Base-by-base conservation (phyloP, 1,284 basidiomycete genomes). In the Ceratorhiza oryzae-sativae region DNA sequence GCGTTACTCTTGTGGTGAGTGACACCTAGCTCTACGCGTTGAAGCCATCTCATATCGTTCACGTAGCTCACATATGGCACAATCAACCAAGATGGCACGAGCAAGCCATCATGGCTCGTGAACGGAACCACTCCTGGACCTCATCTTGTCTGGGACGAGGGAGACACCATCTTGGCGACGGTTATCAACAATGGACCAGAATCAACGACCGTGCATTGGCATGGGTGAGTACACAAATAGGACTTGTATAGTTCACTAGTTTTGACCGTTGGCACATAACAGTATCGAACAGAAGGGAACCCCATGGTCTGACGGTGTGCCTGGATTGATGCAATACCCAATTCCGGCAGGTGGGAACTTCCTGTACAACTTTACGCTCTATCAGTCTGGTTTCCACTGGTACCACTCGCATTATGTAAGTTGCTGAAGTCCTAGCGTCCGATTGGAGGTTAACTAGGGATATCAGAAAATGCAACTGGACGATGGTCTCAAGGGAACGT, bases 61-160 rank as follows among this genome's bases (percentile, higher is more conserved):
- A 23, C 23, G 48, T 9, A 67, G 62, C n/a, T 41, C 49, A 53
- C 62, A 2, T 53, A 67, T 20, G 62, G 62, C 62, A 65, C 62
- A n/a, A 65, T 20, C 62, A 65, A 65, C 32, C 30, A 30, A 3
- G 62, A 65, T 20, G 62, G 62, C 13, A 65, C 48, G 0, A 58
- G 59, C 30, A 71, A 45, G 20, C 41, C 45, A 18, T 59, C 62
- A 4, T 73, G 53, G 32, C 60, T 71, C 15, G 49, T 73, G 34
- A 73, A 73, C 42, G 72, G 72, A 23, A 45, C 53, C 30, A 71
- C 72, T 5, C 72, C 72, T 27, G 72, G 72, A 23, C 72, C 68
- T 46, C 58, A 71, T 41, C 36, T 73, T 1, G 49, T 63, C 67
- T 58, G 51, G 41, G 61, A 63, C 18, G 68, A 71, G 46, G 72